Evolutionary conservation across 345 rosid species (phyloP).

Genomic region (Clarkia xantiana): DNA sequence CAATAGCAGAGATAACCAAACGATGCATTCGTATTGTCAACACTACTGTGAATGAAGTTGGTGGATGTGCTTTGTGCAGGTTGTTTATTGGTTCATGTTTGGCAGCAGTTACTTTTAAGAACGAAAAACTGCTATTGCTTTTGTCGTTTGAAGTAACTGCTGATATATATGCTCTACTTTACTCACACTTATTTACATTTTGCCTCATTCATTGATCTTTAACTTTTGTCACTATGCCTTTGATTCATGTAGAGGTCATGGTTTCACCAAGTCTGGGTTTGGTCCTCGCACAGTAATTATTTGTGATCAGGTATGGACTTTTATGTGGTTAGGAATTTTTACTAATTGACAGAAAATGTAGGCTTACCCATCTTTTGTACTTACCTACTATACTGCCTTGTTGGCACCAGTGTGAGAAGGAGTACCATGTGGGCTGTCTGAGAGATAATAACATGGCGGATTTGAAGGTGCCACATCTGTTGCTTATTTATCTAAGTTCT

Average conservation of each 20-base stretch:
- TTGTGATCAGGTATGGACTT: conserved; percentile 67
- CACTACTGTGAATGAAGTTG: conserved; percentile 40
- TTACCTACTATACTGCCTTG: conserved; percentile 8
- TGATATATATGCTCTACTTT: neutral
- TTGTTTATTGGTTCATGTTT: conserved; percentile 8
- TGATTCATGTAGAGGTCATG: conserved; percentile 43
- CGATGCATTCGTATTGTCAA: conserved; percentile 81
- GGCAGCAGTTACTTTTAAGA: neutral
- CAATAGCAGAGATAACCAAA: conserved; percentile 65
- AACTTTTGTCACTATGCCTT: neutral
- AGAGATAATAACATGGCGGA: conserved; percentile 63
- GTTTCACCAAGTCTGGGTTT: conserved; percentile 52
- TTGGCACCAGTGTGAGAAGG: conserved; percentile 72
- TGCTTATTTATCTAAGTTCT: neutral
- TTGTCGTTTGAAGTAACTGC: neutral
- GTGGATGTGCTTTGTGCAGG: conserved; percentile 95
- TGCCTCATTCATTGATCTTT: neutral
- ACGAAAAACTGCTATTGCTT: neutral
- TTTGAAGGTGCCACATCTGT: conserved; percentile 42
- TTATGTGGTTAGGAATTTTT: too few species aligned
- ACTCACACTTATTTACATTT: too few species aligned
- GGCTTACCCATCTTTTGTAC: neutral
- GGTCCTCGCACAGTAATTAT: conserved; percentile 76
- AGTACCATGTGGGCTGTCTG: conserved; percentile 87
- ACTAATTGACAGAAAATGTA: too few species aligned